These are phyloP conservation scores for Hippophae rhamnoides DNA, from an alignment of 306 rosid species.

Conservation along the genomic window DNA sequence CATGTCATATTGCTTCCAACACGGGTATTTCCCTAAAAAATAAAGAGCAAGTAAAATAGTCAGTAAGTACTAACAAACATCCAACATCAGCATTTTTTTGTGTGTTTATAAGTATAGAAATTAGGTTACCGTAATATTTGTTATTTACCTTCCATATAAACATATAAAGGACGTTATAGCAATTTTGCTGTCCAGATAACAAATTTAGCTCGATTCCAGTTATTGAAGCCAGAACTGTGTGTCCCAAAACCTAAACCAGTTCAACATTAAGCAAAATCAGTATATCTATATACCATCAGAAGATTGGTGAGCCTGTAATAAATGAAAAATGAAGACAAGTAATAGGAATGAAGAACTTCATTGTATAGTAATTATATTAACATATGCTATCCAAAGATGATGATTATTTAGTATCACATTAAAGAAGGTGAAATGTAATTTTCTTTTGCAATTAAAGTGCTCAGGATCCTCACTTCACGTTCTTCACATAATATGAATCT, in stretches of 20 bases:
- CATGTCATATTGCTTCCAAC: no score
- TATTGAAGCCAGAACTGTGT: slow-evolving; percentile 48
- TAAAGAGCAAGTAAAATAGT: no score
- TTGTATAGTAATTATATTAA: not conserved
- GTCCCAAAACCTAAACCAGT: slow-evolving; percentile 61
- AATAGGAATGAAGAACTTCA: not conserved
- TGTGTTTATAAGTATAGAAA: no score
- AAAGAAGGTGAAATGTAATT: not conserved
- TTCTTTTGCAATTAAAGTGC: not conserved
- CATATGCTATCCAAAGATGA: slow-evolving; percentile 6
- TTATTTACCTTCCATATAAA: slow-evolving; percentile 83
- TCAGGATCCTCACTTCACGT: not conserved
- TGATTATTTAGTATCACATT: not conserved
- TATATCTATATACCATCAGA: slow-evolving; percentile 11
- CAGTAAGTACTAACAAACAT: no score
- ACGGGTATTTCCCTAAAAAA: no score
- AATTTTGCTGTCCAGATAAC: slow-evolving; percentile 72
- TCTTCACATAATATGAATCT: not conserved
- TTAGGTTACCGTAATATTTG: no score
- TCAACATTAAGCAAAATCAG: slow-evolving; percentile 15
- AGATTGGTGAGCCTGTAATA: not conserved
- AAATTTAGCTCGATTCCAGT: slow-evolving; percentile 71
- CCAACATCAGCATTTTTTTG: no score
- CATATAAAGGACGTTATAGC: slow-evolving; percentile 91
- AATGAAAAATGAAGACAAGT: not conserved